Conservation (phyloP, 768 basidiomycete genomes). For the Boletus subcaerulescens region DNA sequence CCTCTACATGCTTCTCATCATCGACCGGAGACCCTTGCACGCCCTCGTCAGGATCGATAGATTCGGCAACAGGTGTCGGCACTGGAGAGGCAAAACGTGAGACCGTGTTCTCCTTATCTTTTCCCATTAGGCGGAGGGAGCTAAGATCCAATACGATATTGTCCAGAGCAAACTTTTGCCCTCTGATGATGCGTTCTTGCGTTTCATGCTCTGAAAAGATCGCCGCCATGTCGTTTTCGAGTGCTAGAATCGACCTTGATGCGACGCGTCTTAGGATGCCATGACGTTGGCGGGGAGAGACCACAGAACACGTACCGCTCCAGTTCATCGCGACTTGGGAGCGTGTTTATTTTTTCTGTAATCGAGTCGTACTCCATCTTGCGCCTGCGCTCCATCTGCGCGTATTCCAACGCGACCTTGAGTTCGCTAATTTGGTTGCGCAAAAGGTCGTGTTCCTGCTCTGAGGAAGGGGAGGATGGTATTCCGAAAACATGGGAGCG, state of each 20-base stretch:
- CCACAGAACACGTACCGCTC: constrained; percentile 56
- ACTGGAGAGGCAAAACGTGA: constrained; percentile 41
- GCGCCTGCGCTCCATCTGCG: constrained; percentile 67
- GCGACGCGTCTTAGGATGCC: constrained; percentile 1
- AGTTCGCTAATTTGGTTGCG: constrained; percentile 73
- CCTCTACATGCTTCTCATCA: constrained; percentile 38
- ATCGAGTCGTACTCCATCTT: constrained; percentile 88
- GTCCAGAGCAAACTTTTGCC: constrained; percentile 68
- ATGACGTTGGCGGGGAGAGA: neutral
- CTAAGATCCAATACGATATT: constrained; percentile 59
- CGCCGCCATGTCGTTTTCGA: constrained; percentile 77
- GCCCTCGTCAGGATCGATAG: constrained; percentile 25
- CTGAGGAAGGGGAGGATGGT: constrained; percentile 33
- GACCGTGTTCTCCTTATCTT: constrained; percentile 51
- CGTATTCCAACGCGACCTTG: constrained; percentile 73
- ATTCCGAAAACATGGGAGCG: neutral
- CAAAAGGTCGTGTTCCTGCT: constrained; percentile 66
- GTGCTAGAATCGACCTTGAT: constrained; percentile 57
- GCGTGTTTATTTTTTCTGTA: constrained; percentile 76
- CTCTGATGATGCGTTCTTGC: constrained; percentile 61
- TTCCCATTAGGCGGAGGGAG: constrained; percentile 63
- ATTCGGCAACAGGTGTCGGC: constrained; percentile 50
- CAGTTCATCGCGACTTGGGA: constrained; percentile 74
- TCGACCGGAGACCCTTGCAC: constrained; percentile 22
- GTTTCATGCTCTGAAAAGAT: constrained; percentile 73